Base-by-base conservation (phyloP, 768 basidiomycete species). In the Tephrocybe sp. region DNA sequence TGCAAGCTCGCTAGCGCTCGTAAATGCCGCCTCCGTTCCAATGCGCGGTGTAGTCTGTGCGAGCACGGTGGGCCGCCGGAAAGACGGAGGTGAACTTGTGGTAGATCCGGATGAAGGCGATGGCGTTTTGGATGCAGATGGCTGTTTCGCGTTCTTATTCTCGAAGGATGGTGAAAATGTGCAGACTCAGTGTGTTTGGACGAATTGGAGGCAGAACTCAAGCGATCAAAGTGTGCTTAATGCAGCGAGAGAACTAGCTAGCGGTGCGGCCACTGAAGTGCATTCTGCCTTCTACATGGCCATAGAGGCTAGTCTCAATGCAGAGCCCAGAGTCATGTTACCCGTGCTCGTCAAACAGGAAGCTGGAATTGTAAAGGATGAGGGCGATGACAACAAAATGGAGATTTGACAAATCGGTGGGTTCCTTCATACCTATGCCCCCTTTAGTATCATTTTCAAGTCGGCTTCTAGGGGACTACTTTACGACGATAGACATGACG, bases 41-140 rank as follows among this genome's bases (percentile, higher is more conserved):
- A 84, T 91, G 87, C 71, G 77, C 2, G 87, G 88, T 1, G 79
- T 86, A n/a, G 76, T 87, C 0, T 84, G 83, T 44, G 89, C 89
- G 4, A 77, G 86, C 2, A 69, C 85, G 0, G 72, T 87, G 1
- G 82, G 80, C 0, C 69, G 70, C 12, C 40, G 68, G 5, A 61
- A 57, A 15, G 48, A 55, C 5, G 61, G 54, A 4, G 60, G 69
- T 0, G 51, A 54, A 1, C 62, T 84, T 2, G 60, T 86, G 12
- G 65, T 83, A 2, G 83, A 85, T 60, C 82, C 84, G 1, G 55
- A 56, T 16, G 69, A 62, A 8, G 77, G 75, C 15, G 68, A 70
- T 4, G 77, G 84, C 41, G 60, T 63, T 1, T 57, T 79, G 0
- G 66, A 60, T 1, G 78, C 71, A 5, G 67, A 72, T 4, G 88